Percentiles rank a stretch among this genome's conserved stretches.
These are phyloP conservation scores for Neofusicoccum parvum DNA, from an alignment of 2,329 filamentous ascomycete species.

Conservation along the genomic window DNA sequence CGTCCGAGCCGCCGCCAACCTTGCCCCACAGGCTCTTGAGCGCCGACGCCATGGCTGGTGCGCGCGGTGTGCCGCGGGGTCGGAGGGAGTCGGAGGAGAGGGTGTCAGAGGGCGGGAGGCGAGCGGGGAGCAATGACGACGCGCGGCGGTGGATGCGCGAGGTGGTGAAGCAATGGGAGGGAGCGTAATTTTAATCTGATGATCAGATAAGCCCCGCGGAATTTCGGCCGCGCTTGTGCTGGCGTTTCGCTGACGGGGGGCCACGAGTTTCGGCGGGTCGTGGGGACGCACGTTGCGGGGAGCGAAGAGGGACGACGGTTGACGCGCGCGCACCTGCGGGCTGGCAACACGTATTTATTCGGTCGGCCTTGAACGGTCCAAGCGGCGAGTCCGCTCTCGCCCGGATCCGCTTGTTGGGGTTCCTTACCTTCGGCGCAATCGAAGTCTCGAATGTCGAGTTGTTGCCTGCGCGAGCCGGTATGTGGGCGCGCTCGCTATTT, in stretches of 20 bases:
- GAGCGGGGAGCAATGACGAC: conserved; percentile 36
- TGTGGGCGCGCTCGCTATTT: too few species aligned
- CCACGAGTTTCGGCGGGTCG: too few species aligned
- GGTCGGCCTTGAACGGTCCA: too few species aligned
- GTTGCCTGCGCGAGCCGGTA: neutral
- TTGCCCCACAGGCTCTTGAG: conserved; percentile 37
- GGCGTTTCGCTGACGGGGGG: neutral
- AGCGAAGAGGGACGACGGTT: too few species aligned
- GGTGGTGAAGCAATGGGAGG: conserved; percentile 9
- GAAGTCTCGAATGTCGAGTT: neutral
- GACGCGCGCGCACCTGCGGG: too few species aligned
- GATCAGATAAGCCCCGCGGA: conserved; percentile 15
- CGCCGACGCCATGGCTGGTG: conserved; percentile 34
- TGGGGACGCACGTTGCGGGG: too few species aligned
- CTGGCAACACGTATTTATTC: too few species aligned
- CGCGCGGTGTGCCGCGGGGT: too few species aligned
- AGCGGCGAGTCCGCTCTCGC: too few species aligned
- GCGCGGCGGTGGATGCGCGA: conserved; percentile 24
- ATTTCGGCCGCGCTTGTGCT: neutral
- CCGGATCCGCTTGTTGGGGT: too few species aligned
- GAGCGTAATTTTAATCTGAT: conserved; percentile 15
- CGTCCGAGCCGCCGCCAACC: neutral
- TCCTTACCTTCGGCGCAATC: too few species aligned
- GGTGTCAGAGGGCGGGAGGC: conserved; percentile 21
- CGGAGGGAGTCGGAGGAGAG: conserved; percentile 12